Percentiles rank a stretch among this genome's conserved stretches.
These are phyloP conservation scores for Fraxinus sp. DNA, from an alignment of 305 asterid genomes.

Conservation along the genomic window DNA sequence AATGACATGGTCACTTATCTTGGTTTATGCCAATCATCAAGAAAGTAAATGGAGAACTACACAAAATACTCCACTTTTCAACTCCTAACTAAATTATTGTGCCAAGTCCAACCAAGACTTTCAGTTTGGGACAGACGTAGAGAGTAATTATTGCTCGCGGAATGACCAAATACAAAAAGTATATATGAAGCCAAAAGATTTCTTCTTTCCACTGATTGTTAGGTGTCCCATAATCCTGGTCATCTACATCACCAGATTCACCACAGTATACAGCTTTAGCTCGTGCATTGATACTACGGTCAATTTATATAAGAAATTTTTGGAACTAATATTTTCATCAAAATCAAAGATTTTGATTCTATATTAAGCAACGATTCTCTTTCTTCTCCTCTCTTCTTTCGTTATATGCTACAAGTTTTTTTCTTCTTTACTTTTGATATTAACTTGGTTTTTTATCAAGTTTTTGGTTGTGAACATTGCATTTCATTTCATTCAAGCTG, in stretches of 20 bases:
- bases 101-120: background rate
- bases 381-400: background rate
- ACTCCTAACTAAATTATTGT: background rate
- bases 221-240: background rate
- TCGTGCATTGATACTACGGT: background rate
- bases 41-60: background rate
- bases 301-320: background rate
- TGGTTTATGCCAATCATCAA: background rate
- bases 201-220: background rate
- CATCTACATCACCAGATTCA: background rate
- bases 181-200: background rate
- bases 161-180: background rate
- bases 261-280: background rate
- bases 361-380: background rate
- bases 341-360: background rate
- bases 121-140: background rate
- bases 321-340: background rate
- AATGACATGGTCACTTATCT: background rate
- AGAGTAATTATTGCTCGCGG: background rate
- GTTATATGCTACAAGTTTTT: background rate
- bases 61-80: background rate
- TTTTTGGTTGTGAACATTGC: background rate
- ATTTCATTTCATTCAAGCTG: background rate
- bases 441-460: constrained; percentile 4
- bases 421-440: constrained; percentile 13